Evolutionary conservation across 208 protist genomes (phyloP).

Genomic region (Trypanosoma vivax): DNA sequence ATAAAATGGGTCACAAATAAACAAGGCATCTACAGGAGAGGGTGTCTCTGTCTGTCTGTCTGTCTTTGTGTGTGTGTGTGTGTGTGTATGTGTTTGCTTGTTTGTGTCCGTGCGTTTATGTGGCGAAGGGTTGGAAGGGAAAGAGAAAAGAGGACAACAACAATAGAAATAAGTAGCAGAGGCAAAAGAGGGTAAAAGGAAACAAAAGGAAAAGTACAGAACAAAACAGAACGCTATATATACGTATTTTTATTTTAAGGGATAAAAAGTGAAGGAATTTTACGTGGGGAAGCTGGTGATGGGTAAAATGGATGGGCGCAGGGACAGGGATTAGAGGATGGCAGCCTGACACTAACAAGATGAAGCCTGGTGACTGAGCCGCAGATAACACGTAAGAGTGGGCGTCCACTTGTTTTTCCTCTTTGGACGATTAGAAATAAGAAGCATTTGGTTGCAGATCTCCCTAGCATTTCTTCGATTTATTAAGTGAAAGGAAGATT

Average conservation of each 20-base stretch:
- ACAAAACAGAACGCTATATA: not conserved
- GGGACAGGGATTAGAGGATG: not conserved
- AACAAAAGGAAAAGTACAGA: constrained; percentile 2
- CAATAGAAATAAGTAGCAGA: not conserved
- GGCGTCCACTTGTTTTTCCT: not conserved
- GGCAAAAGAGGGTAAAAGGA: not conserved
- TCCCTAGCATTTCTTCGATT: not conserved
- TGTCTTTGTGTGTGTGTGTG: not conserved
- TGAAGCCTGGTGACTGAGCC: not conserved
- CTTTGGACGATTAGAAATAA: no score
- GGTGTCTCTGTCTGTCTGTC: not conserved
- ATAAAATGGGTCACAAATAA: no score
- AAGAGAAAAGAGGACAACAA: not conserved
- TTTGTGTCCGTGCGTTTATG: constrained; percentile 7
- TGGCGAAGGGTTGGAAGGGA: no score
- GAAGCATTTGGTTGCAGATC: not conserved
- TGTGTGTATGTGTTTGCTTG: not conserved
- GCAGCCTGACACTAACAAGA: not conserved
- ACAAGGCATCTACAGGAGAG: no score
- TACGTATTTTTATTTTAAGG: no score
- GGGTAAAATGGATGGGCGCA: constrained; percentile 7
- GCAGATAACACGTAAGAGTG: not conserved
- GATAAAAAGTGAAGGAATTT: not conserved
- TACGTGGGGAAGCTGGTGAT: not conserved
- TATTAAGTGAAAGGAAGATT: not conserved